Conservation (phyloP, 73 alveolate genomes). For the Paramecium tetraurelia region DNA sequence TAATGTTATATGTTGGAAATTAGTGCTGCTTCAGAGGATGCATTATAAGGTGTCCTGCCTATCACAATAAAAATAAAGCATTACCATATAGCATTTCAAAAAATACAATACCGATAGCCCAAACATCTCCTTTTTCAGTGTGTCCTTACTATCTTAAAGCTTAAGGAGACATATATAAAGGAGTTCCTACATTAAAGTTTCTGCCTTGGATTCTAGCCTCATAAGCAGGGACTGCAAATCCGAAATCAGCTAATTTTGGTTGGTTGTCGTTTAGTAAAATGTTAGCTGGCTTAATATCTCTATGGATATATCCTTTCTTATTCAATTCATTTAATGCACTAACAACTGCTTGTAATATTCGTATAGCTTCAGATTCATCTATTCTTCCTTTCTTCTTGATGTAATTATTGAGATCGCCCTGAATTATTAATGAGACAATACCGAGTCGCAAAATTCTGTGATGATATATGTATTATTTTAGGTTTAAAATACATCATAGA, state of each 20-base stretch:
- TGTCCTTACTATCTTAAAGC: constrained; percentile 54
- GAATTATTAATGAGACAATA: not conserved
- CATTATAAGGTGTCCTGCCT: constrained; percentile 43
- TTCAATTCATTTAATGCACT: constrained; percentile 42
- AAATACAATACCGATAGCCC: constrained; percentile 61
- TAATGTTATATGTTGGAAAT: constrained; percentile 9
- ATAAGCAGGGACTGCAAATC: constrained; percentile 53
- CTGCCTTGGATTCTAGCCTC: constrained; percentile 47
- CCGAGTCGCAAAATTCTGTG: constrained; percentile 54
- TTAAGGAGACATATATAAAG: constrained; percentile 61
- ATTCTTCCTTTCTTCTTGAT: not conserved
- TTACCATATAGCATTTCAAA: constrained; percentile 61
- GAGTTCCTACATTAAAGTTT: constrained; percentile 58
- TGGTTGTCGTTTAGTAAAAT: constrained; percentile 12
- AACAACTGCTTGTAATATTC: constrained; percentile 25
- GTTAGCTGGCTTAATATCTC: constrained; percentile 62
- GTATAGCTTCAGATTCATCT: constrained; percentile 50
- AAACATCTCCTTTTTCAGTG: constrained; percentile 60
- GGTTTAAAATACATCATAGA: constrained; percentile 58
- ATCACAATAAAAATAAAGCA: not conserved
- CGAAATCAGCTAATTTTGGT: constrained; percentile 61
- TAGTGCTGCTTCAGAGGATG: constrained; percentile 26
- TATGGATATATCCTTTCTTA: constrained; percentile 40
- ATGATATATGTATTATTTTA: constrained; percentile 54
- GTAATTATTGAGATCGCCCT: constrained; percentile 51